These are phyloP conservation scores for Colletotrichum sp. DNA, from an alignment of 2,329 filamentous ascomycete species.

Conservation along the genomic window DNA sequence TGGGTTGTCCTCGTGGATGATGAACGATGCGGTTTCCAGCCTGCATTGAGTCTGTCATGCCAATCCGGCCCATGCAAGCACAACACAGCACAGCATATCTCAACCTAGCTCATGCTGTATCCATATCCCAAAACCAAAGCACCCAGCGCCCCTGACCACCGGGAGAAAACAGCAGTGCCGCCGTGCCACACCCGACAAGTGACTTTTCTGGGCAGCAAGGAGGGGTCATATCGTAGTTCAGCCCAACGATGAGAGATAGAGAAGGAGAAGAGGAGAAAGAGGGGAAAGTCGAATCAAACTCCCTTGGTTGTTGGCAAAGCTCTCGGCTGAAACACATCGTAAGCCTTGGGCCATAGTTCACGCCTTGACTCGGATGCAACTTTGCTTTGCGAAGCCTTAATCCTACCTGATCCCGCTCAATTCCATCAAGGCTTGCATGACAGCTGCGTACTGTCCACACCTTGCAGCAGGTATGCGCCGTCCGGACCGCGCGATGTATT, in stretches of 20 bases:
- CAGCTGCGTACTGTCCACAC: not conserved
- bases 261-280: not conserved
- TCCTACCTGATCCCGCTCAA: not conserved
- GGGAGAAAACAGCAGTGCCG: not conserved
- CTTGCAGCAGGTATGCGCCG: not conserved
- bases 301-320: not conserved
- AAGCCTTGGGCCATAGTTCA: not conserved
- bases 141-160: not conserved
- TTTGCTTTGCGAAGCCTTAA: not conserved
- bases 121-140: too few species aligned
- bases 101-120: not conserved
- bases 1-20: not conserved
- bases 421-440: not conserved
- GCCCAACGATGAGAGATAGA: not conserved
- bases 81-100: not conserved
- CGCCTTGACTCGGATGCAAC: conserved; percentile 8
- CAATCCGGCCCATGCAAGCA: not conserved
- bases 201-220: not conserved
- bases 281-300: not conserved
- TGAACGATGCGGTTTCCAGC: not conserved
- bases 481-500: not conserved
- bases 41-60: not conserved
- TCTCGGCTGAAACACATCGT: not conserved
- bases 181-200: not conserved
- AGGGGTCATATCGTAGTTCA: not conserved